Base-by-base conservation (phyloP, 176 grass and related monocot genomes). In the Tillandsia leiboldiana region DNA sequence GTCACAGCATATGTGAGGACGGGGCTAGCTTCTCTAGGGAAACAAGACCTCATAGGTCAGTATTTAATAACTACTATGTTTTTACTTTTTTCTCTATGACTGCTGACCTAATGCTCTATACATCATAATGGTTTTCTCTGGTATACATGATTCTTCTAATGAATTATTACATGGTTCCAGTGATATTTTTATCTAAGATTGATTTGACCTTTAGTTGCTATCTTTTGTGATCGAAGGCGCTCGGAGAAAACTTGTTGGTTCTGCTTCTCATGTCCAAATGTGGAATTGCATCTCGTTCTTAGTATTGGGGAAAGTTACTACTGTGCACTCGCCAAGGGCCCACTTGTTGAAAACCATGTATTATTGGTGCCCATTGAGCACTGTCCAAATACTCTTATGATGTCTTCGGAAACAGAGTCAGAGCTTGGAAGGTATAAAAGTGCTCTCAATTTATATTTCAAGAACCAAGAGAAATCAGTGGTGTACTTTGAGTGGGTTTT, bases 231-330 rank as follows among this genome's bases (percentile, higher is more conserved):
- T 22, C 78, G 73, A 80, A 84, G 84, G 64, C 71, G 59, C 29
- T 53, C 68, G 3, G 84, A 77, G 70, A 92, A 78, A 72, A 84
- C 75, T 77, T 97, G 89, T 77, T 97, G 93, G 93, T 97, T 97
- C 79, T 97, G 93, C 78, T 81, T 97, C 59, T 97, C 93, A 22
- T 92, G 86, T 66, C 86, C 89, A 53, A 83, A 92, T 74, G 93
- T 97, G 7, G 93, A 97, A 50, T 85, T 84, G 57, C 79, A 97
- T 81, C 86, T 97, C 67, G 80, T 97, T 50, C 68, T 87, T 65
- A 97, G 89, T 58, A 79, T 92, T 13, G 81, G 93, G 64, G 89
- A 90, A 77, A 79, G 75, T 85, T 97, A 90, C 84, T 97, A 97
- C 51, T 92, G 88, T 17, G 72, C 89, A 12, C 93, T 97, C 77